These are phyloP conservation scores for Podospora conica DNA, from an alignment of 495 filamentous ascomycete species.

Conservation along the genomic window DNA sequence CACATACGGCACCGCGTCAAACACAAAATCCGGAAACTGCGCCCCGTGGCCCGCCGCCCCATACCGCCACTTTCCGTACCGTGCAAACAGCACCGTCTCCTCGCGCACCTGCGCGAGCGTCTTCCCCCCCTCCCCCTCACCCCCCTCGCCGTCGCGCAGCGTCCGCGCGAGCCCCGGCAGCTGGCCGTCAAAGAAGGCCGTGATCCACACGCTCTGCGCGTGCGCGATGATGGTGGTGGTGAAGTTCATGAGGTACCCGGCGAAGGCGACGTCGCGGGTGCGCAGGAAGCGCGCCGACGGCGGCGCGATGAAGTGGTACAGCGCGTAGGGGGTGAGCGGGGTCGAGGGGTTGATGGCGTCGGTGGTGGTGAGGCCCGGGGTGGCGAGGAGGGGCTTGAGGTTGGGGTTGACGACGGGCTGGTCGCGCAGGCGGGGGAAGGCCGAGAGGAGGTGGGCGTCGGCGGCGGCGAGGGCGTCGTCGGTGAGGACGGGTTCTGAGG, in stretches of 20 bases:
- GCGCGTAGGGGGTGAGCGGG: conserved; percentile 37
- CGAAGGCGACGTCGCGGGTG: conserved; percentile 58
- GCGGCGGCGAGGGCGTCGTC: conserved; percentile 33
- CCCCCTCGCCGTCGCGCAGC: not conserved
- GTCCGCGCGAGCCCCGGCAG: conserved; percentile 14
- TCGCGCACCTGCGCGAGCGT: conserved; percentile 32
- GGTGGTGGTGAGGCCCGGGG: conserved; percentile 28
- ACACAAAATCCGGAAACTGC: conserved; percentile 64
- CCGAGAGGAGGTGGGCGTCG: conserved; percentile 59
- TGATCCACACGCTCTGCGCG: conserved; percentile 65
- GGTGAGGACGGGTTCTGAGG: conserved; percentile 28
- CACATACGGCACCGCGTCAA: conserved; percentile 71
- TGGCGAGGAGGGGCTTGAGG: conserved; percentile 37
- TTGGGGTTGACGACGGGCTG: conserved; percentile 41
- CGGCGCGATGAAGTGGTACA: conserved; percentile 68
- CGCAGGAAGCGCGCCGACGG: conserved; percentile 44
- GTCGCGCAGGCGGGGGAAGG: conserved; percentile 56
- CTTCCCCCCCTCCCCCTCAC: conserved; percentile 7
- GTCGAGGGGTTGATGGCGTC: conserved; percentile 32
- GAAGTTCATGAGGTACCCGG: conserved; percentile 59
- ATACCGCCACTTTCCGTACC: conserved; percentile 65
- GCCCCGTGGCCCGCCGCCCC: conserved; percentile 54
- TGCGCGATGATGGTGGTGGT: conserved; percentile 58
- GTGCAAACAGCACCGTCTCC: conserved; percentile 58
- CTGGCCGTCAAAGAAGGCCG: conserved; percentile 50